Evolutionary conservation across 192 early-diverging fungal genomes (phyloP), one percentile per base, ranked within the genome.

Genomic region (Coemansia sp.): DNA sequence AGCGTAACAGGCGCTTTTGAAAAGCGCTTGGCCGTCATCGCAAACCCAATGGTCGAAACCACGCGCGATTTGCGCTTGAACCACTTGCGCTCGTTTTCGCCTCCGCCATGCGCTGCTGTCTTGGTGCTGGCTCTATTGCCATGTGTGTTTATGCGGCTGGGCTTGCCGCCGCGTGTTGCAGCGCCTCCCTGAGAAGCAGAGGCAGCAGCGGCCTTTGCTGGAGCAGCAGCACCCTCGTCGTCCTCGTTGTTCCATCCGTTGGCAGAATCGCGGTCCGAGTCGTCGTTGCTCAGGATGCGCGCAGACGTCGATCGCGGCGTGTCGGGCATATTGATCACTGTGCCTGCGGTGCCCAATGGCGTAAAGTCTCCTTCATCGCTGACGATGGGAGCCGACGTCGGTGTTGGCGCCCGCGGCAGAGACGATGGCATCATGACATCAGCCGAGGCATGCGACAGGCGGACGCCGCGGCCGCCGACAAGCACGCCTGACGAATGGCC

Each of bases 41-140:
- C 54, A 19, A 67, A 59, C 13, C 70, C 62, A 36, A 72, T 67
- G 32, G 73, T 70, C 29, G 78, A 75, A 58, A 72, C 60, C 33
- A 67, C 62, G 53, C 72, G 73, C 50, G 77, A 81, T 63, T 81
- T 75, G 78, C 78, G 78, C 70, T 81, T 75, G 40, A 81, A 72
- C 73, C 73, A 75, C 62, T 75, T 71, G 52, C 64, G 50, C 38
- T 70, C 61, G 0, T 50, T 25, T 2, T 40, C 65, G 4, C 42
- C 42, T 45, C 42, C 42, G 1, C 33, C 63, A 20, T 43, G 61
- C 45, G 25, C 9, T 15, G 45, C 45, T 22, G 25, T 49, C 53
- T 22, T 68, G 59, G 22, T 52, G 72, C 42, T 61, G 57, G 32
- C 59, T 36, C 48, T 68, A n/a, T 59, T 59, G 38, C 53, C 22